Evolutionary conservation across 192 early-diverging fungal species (phyloP), one percentile per base, ranked within the genome.

Genomic region (Diversispora epigaea): DNA sequence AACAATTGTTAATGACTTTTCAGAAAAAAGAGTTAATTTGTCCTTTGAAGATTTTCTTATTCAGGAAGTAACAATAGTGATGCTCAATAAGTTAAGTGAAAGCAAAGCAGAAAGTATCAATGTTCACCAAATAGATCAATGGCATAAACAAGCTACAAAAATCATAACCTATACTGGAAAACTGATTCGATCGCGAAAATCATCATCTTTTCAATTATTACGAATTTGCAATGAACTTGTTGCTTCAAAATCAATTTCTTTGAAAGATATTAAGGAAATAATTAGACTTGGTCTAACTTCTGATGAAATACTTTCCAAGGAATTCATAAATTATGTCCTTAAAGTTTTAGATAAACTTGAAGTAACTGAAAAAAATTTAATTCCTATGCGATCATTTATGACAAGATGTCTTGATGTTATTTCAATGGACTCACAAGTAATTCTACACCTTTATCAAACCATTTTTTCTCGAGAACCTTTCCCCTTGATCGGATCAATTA

Each of bases 221-320:
- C 49, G 32, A 21, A 49, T 72, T 10, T 44, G 46, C 22, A 41
- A 77, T 70, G 69, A 77, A 45, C 32, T 77, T 11, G 50, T 68
- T n/a, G n/a, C n/a, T 21, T 41, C 45, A 14, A 9, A 70, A 39
- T 4, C 47, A 41, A 68, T 77, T 50, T 14, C 69, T 45, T 40
- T 71, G 32, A 8, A 39, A 22, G 22, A 39, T 22, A n/a, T 70
- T 43, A 61, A 11, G 49, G 22, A 44, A 8, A 70, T 70, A 40
- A 46, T 49, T 11, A 47, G 58, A 25, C 54, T 15, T 61, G 45
- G 52, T 22, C 19, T 19, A 39, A 17, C 8, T 47, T 58, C 57
- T 17, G 41, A 21, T 6, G 43, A 64, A 12, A 3, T 44, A 12
- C 14, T 76, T 15, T 15, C 44, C n/a, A n/a, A n/a, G n/a, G n/a